Evolutionary conservation across 805 yeast genomes (phyloP).

Genomic region (Kuraishia cidri): DNA sequence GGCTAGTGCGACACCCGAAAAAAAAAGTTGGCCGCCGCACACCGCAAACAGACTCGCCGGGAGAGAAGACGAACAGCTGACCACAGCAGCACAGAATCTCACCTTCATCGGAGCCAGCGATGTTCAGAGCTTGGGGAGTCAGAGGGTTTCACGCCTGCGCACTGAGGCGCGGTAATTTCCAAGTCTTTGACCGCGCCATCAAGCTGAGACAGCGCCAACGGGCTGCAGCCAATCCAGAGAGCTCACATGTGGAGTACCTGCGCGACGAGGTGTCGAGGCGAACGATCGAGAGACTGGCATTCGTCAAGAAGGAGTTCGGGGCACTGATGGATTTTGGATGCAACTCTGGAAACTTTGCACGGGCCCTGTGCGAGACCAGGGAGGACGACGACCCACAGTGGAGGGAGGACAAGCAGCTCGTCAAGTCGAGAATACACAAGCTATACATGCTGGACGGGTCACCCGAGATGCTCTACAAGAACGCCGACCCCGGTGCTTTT

Average conservation of each 20-base stretch:
- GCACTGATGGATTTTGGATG: conserved; percentile 66
- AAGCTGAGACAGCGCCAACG: conserved; percentile 53
- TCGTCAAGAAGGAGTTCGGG: conserved; percentile 56
- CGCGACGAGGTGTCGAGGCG: conserved; percentile 67
- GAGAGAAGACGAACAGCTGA: too few relatives aligned
- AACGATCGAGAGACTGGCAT: conserved; percentile 68
- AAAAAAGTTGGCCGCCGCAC: too few relatives aligned
- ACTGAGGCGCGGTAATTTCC: too few relatives aligned
- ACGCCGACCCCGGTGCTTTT: conserved; percentile 23
- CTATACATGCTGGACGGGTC: conserved; percentile 66
- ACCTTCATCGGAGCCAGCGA: too few relatives aligned
- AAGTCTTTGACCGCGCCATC: conserved; percentile 54
- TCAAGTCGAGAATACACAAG: conserved; percentile 40
- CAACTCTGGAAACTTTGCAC: conserved; percentile 50
- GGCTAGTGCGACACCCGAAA: too few relatives aligned
- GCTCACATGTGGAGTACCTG: conserved; percentile 58
- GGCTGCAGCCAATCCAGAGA: conserved; percentile 35
- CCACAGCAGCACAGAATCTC: too few relatives aligned
- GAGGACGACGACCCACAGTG: conserved; percentile 30
- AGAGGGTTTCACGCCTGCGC: too few relatives aligned
- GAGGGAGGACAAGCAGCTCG: conserved; percentile 42
- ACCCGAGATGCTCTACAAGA: conserved; percentile 39
- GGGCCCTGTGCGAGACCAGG: conserved; percentile 16
- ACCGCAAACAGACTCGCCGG: too few relatives aligned
- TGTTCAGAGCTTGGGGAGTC: too few relatives aligned